phyloP scores from a whole-genome alignment of 129 eudicot species.

The Artemisia argyi region DNA sequence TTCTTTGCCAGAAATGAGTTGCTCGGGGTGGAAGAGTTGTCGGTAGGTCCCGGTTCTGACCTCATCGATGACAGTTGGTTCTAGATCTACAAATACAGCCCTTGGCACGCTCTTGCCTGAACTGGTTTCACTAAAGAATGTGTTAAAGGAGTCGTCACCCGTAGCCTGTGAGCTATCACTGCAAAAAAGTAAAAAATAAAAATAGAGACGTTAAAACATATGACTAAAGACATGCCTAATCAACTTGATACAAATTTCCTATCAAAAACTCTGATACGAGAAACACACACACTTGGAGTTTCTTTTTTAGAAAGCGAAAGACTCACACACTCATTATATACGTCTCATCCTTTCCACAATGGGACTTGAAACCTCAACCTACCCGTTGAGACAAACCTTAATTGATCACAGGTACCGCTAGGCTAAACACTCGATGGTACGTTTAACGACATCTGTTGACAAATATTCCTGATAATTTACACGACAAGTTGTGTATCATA shows the following conservation, averaged over 20 bases:
- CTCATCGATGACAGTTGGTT: slow-evolving; percentile 37
- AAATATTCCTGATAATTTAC: neutral
- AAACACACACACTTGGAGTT: too few species aligned
- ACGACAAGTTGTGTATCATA: neutral
- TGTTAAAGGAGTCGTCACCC: slow-evolving; percentile 32
- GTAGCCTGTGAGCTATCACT: slow-evolving; percentile 34
- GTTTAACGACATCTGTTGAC: neutral
- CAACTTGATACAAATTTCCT: too few species aligned
- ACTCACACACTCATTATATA: too few species aligned
- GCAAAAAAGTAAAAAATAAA: slow-evolving; percentile 5
- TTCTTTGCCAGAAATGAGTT: slow-evolving; percentile 36
- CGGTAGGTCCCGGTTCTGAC: slow-evolving; percentile 31
- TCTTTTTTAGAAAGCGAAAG: too few species aligned
- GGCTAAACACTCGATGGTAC: too few species aligned
- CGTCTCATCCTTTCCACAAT: too few species aligned
- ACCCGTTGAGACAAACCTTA: too few species aligned
- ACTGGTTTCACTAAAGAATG: slow-evolving; percentile 35
- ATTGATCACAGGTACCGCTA: too few species aligned
- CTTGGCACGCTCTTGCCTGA: slow-evolving; percentile 35
- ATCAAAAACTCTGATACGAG: too few species aligned
- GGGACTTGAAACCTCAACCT: too few species aligned
- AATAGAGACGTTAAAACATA: neutral
- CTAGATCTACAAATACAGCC: slow-evolving; percentile 35
- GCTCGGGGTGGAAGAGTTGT: slow-evolving; percentile 36
- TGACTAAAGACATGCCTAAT: neutral